Percentiles rank a stretch among this genome's conserved stretches.
These are phyloP conservation scores for Trichophyton schoenleinii DNA, from an alignment of 2,329 filamentous ascomycete species.

Conservation along the genomic window DNA sequence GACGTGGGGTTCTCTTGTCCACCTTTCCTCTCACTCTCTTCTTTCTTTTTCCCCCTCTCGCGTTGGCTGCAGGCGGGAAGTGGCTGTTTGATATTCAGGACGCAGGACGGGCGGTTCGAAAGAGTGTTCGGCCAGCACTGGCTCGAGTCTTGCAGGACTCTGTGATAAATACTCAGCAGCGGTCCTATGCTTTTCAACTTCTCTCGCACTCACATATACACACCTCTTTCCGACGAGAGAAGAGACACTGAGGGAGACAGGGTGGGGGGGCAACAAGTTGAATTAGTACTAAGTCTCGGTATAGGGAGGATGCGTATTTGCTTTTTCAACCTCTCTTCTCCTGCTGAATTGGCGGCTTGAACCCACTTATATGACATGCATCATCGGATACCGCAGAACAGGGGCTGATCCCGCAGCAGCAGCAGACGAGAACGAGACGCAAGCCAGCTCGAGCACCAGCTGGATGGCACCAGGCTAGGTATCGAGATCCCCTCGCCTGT, in stretches of 20 bases:
- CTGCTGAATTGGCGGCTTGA: slow-evolving; percentile 4
- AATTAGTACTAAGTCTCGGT: background rate
- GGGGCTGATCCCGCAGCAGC: slow-evolving; percentile 2
- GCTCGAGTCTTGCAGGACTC: background rate
- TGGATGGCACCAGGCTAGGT: background rate
- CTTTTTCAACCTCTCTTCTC: slow-evolving; percentile 1
- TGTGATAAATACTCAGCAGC: too few relatives aligned
- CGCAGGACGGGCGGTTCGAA: background rate
- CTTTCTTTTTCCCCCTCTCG: background rate
- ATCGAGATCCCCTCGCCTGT: background rate
- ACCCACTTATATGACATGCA: slow-evolving; percentile 4
- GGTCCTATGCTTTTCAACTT: background rate
- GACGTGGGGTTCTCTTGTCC: background rate
- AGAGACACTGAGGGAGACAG: background rate
- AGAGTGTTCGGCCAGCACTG: background rate
- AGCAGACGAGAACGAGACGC: slow-evolving; percentile 1
- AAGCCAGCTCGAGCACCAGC: background rate
- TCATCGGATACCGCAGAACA: slow-evolving; percentile 2
- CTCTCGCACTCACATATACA: too few relatives aligned
- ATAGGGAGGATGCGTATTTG: background rate
- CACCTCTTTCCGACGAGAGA: too few relatives aligned
- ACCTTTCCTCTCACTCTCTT: background rate
- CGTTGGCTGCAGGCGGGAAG: background rate
- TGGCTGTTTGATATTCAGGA: background rate
- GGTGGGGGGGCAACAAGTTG: background rate